Percentiles rank a stretch among this genome's conserved stretches.
These are phyloP conservation scores for Alternaria sp. DNA, from an alignment of 2,329 filamentous ascomycete species.

Conservation along the genomic window DNA sequence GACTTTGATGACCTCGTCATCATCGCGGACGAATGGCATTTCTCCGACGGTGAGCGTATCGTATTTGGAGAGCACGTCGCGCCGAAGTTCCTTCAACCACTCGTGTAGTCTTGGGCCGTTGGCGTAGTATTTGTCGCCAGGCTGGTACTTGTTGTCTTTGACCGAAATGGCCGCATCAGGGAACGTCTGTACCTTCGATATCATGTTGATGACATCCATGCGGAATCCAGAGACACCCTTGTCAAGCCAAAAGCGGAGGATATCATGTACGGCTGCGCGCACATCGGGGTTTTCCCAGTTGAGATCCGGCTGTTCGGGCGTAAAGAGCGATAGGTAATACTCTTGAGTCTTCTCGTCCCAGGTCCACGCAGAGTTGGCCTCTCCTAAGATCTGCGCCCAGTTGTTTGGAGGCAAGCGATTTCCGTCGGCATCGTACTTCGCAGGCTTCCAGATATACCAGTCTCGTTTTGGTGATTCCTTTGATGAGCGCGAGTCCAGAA, in stretches of 20 bases:
- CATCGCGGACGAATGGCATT: constrained; percentile 61
- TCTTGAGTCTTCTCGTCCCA: constrained; percentile 74
- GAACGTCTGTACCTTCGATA: constrained; percentile 42
- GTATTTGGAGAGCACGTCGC: constrained; percentile 63
- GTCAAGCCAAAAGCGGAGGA: constrained; percentile 80
- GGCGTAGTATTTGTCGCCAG: constrained; percentile 61
- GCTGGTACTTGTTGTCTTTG: constrained; percentile 49
- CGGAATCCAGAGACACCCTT: constrained; percentile 64
- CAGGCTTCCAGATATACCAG: constrained; percentile 63
- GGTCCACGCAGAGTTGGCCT: constrained; percentile 66
- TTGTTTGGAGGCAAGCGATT: constrained; percentile 75
- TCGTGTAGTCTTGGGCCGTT: constrained; percentile 74
- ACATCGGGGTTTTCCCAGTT: constrained; percentile 79
- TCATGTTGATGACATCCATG: constrained; percentile 50
- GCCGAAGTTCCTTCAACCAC: constrained; percentile 70
- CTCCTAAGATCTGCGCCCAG: constrained; percentile 66
- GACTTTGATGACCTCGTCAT: constrained; percentile 55
- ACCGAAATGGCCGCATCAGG: constrained; percentile 36
- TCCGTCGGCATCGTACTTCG: constrained; percentile 59
- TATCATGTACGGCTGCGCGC: constrained; percentile 71
- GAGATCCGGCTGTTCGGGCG: constrained; percentile 77
- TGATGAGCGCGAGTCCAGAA: constrained; percentile 60
- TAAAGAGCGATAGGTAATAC: constrained; percentile 80
- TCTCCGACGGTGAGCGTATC: constrained; percentile 70
- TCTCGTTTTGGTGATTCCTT: constrained; percentile 56